Conservation (phyloP, 2,329 filamentous ascomycete genomes). For the Xenoacremonium recifei region DNA sequence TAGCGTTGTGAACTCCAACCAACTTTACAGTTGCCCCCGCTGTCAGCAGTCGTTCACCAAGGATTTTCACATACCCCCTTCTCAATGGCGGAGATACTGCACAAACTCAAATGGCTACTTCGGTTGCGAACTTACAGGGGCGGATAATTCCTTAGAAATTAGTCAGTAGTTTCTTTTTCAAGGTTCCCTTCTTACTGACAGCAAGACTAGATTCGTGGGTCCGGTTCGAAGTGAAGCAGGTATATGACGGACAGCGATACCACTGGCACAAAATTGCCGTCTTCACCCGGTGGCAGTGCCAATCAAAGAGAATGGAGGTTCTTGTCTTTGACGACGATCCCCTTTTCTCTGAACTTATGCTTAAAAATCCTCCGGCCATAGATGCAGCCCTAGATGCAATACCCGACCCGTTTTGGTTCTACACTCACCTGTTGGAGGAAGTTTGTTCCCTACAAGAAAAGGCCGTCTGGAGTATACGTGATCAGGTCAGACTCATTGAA, state of each 20-base stretch:
- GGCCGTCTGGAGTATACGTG: slow-evolving; percentile 39
- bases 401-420: slow-evolving; percentile 36
- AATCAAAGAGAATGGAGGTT: slow-evolving; percentile 23
- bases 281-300: slow-evolving; percentile 25
- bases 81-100: slow-evolving; percentile 36
- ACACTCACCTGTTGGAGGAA: slow-evolving; percentile 28
- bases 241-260: slow-evolving; percentile 21
- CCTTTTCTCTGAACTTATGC: slow-evolving; percentile 6
- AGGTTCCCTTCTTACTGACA: background rate
- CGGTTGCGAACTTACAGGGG: slow-evolving; percentile 25
- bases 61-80: slow-evolving; percentile 26
- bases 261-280: slow-evolving; percentile 36
- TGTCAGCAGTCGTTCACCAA: slow-evolving; percentile 25
- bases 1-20: slow-evolving; percentile 31
- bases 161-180: slow-evolving; percentile 14
- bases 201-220: slow-evolving; percentile 29
- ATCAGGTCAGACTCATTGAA: slow-evolving; percentile 34
- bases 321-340: slow-evolving; percentile 29
- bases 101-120: slow-evolving; percentile 39
- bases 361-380: slow-evolving; percentile 1
- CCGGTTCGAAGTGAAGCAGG: slow-evolving; percentile 30
- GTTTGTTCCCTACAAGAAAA: slow-evolving; percentile 31
- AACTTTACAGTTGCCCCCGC: slow-evolving; percentile 24
- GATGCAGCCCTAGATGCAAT: slow-evolving; percentile 7
- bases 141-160: slow-evolving; percentile 7